These are phyloP conservation scores for Microsporum ferrugineum DNA, from an alignment of 2,329 filamentous ascomycete species.

Conservation along the genomic window DNA sequence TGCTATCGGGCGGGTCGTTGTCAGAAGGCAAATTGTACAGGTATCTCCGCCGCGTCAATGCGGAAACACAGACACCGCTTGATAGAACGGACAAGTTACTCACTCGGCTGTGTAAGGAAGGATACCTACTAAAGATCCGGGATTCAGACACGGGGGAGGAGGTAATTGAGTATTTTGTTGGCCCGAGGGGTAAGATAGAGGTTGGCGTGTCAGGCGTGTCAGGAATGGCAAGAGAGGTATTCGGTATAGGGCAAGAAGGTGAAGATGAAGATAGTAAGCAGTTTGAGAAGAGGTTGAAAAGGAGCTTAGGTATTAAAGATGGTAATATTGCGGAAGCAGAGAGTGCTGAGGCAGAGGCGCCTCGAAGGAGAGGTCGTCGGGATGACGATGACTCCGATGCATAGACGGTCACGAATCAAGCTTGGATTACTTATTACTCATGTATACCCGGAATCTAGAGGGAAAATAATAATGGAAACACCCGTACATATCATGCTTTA, in stretches of 20 bases:
- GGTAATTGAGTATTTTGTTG: conserved; percentile 68
- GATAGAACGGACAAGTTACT: conserved; percentile 67
- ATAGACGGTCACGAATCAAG: not conserved
- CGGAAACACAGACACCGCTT: conserved; percentile 60
- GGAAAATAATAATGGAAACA: not conserved
- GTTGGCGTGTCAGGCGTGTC: conserved; percentile 66
- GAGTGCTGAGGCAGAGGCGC: not conserved
- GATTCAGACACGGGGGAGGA: conserved; percentile 64
- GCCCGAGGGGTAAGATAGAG: conserved; percentile 74
- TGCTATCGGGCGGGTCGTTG: conserved; percentile 59
- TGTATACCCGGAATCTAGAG: not conserved
- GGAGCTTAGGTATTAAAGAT: conserved; percentile 47
- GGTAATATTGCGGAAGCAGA: not conserved
- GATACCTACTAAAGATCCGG: conserved; percentile 65
- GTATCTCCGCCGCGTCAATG: conserved; percentile 62
- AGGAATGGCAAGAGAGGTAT: conserved; percentile 52
- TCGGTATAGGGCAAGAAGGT: conserved; percentile 28
- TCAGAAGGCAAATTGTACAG: conserved; percentile 68
- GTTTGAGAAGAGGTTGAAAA: conserved; percentile 49
- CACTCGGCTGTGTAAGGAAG: conserved; percentile 64
- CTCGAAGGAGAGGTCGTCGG: not conserved
- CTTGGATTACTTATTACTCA: not conserved
- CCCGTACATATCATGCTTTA: not conserved
- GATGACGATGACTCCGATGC: conserved; percentile 5
- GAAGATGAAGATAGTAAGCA: conserved; percentile 30